These are phyloP conservation scores for Coemansia sp. DNA, from an alignment of 192 early-diverging fungal genomes.

Conservation along the genomic window DNA sequence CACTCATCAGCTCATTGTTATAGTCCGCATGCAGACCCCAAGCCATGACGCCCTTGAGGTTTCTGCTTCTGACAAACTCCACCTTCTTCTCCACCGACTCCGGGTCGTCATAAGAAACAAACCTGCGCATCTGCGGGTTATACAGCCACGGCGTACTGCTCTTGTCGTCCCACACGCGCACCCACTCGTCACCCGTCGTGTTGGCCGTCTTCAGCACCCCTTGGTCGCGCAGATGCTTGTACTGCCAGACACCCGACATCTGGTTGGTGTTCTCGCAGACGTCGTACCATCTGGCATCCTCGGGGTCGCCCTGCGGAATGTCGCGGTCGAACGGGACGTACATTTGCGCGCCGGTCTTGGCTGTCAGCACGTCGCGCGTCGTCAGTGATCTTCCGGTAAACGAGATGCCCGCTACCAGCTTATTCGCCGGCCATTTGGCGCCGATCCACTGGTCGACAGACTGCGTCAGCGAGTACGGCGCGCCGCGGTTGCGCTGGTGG, in stretches of 20 bases:
- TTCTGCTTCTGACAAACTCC: conserved; percentile 49
- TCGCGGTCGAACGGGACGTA: conserved; percentile 41
- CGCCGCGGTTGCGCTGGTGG: conserved; percentile 34
- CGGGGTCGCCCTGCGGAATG: conserved; percentile 57
- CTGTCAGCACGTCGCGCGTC: conserved; percentile 41
- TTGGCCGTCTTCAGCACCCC: conserved; percentile 48
- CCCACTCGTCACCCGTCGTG: conserved; percentile 56
- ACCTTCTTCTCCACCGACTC: conserved; percentile 63
- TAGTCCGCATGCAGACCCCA: conserved; percentile 54
- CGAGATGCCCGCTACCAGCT: conserved; percentile 61
- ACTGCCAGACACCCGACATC: conserved; percentile 64
- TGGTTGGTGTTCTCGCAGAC: conserved; percentile 43
- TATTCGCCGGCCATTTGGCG: conserved; percentile 61
- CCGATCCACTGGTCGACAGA: conserved; percentile 56
- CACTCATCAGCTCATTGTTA: conserved; percentile 57
- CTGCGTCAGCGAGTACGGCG: conserved; percentile 41
- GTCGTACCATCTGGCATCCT: conserved; percentile 51
- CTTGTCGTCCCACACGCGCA: conserved; percentile 54
- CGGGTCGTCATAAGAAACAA: conserved; percentile 78
- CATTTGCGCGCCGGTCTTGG: conserved; percentile 42
- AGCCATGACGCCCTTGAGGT: conserved; percentile 65
- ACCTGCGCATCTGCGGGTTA: conserved; percentile 58
- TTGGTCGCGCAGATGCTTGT: conserved; percentile 57
- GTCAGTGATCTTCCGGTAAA: conserved; percentile 60
- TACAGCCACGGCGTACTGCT: conserved; percentile 58